Conservation (phyloP, 805 yeast genomes). For the Cyberlindnera veronae region DNA sequence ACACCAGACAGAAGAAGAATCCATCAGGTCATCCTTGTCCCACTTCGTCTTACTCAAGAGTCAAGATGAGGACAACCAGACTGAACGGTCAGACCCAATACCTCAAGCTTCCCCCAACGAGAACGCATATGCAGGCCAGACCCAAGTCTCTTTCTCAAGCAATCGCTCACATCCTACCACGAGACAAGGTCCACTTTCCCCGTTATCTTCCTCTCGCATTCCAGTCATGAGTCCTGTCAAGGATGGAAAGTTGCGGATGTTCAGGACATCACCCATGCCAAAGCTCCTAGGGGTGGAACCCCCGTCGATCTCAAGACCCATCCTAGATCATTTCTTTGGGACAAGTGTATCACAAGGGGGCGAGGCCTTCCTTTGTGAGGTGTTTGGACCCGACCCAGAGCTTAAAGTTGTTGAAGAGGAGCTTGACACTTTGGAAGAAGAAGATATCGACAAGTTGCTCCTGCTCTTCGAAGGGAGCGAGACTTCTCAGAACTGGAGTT, state of each 20-base stretch:
- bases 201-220: constrained; percentile 4
- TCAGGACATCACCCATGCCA: not conserved
- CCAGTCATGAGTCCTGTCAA: constrained; percentile 2
- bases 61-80: not conserved
- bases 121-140: not conserved
- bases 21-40: too few relatives aligned
- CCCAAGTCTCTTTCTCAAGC: not conserved
- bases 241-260: not conserved
- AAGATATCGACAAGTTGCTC: constrained; percentile 13
- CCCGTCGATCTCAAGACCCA: constrained; percentile 4
- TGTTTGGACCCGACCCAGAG: constrained; percentile 23
- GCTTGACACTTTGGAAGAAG: constrained; percentile 6
- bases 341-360: not conserved
- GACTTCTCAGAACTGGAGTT: constrained; percentile 24
- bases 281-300: not conserved
- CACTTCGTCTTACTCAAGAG: not conserved
- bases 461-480: constrained; percentile 15
- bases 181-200: not conserved
- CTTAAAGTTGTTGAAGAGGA: constrained; percentile 6
- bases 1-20: too few relatives aligned
- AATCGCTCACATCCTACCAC: not conserved
- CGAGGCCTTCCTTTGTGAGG: constrained; percentile 16
- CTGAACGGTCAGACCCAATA: not conserved
- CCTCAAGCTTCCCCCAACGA: not conserved
- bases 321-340: constrained; percentile 7